A percentile compares a stretch with the other conserved stretches of the same genome.
phyloP scores from a whole-genome alignment of 2,329 filamentous ascomycete species.

The Thermochaetoides dissita region DNA sequence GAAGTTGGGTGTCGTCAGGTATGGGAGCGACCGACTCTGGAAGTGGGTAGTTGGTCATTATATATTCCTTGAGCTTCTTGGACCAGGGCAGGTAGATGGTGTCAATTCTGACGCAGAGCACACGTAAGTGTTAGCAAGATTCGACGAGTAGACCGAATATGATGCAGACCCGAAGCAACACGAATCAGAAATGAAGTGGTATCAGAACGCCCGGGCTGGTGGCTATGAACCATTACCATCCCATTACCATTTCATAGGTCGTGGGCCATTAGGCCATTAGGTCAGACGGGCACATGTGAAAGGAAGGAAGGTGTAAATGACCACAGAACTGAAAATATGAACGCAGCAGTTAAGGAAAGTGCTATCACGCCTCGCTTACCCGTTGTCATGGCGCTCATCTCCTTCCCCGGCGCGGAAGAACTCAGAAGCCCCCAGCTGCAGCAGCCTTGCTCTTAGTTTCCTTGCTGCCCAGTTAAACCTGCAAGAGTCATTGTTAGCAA shows the following conservation, averaged over 20 bases:
- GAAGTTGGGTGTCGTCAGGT: conserved; percentile 59
- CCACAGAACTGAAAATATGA: too few species aligned
- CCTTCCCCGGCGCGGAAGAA: conserved; percentile 71
- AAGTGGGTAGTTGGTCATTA: conserved; percentile 57
- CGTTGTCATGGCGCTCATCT: conserved; percentile 87
- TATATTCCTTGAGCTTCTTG: conserved; percentile 47
- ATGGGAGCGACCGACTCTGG: conserved; percentile 55
- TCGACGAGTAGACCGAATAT: too few species aligned
- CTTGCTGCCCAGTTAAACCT: conserved; percentile 89
- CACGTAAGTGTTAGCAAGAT: too few species aligned
- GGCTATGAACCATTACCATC: too few species aligned
- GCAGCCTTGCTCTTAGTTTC: conserved; percentile 71
- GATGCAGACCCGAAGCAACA: too few species aligned
- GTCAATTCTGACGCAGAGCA: conserved; percentile 46
- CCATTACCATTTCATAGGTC: too few species aligned
- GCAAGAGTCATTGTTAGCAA: neutral
- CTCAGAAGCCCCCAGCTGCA: conserved; percentile 67
- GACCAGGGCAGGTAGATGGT: conserved; percentile 71
- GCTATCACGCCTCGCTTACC: conserved; percentile 36
- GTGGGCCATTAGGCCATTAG: too few species aligned
- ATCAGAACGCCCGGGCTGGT: too few species aligned
- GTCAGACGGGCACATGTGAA: neutral
- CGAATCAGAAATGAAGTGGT: too few species aligned
- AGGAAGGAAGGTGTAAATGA: conserved; percentile 2
- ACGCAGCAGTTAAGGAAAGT: too few species aligned